Conservation (phyloP, 2,329 filamentous ascomycete genomes). For the Fusarium sp. region DNA sequence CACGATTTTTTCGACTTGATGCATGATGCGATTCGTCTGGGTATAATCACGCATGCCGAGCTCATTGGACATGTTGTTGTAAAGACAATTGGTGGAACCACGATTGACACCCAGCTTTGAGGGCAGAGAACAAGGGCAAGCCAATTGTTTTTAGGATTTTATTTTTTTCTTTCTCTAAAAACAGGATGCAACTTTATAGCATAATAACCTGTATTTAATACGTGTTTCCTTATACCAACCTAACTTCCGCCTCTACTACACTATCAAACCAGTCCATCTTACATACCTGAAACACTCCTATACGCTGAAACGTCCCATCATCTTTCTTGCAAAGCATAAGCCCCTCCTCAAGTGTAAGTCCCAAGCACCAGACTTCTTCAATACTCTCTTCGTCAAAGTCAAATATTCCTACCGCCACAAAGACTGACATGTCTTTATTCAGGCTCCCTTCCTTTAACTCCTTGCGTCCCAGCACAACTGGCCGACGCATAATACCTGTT, state of each 20-base stretch:
- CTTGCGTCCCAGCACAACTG: not conserved
- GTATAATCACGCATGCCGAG: not conserved
- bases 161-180: no score
- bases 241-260: not conserved
- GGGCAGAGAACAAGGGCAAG: no score
- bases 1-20: slow-evolving; percentile 12
- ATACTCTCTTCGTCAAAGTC: slow-evolving; percentile 1
- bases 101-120: not conserved
- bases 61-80: slow-evolving; percentile 2
- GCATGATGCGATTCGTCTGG: slow-evolving; percentile 6
- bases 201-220: not conserved
- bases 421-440: not conserved
- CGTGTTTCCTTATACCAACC: not conserved
- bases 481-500: not conserved
- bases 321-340: not conserved
- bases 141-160: no score
- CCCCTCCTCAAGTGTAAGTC: not conserved
- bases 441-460: not conserved
- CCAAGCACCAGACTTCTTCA: not conserved
- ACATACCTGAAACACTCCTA: not conserved
- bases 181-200: no score
- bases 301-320: not conserved
- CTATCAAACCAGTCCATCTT: not conserved
- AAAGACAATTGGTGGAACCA: slow-evolving; percentile 2
- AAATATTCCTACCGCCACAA: slow-evolving; percentile 1